Percentiles rank a stretch among this genome's conserved stretches.
phyloP scores from a whole-genome alignment of 208 protist genomes.

The Strigomonas oncopelti region DNA sequence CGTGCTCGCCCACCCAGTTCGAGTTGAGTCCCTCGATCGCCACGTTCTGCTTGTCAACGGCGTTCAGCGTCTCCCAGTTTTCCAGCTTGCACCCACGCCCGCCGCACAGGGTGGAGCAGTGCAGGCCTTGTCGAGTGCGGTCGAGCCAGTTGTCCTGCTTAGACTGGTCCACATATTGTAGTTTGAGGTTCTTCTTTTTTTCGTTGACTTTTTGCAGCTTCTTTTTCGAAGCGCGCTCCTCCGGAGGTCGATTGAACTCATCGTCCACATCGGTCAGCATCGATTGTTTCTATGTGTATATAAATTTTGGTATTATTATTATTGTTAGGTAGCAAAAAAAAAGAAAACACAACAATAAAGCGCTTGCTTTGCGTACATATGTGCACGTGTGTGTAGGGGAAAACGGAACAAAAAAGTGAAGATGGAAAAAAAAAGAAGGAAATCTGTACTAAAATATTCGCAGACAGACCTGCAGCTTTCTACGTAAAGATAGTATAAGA shows the following conservation, averaged over 20 bases:
- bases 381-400: conserved; percentile 1
- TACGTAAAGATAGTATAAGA: too few relatives aligned
- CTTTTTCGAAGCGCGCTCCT: conserved; percentile 30
- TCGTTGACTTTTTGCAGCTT: conserved; percentile 17
- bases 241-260: conserved; percentile 31
- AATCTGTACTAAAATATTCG: background rate
- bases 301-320: too few relatives aligned
- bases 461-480: too few relatives aligned
- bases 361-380: too few relatives aligned
- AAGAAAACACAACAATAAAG: background rate
- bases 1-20: conserved; percentile 80
- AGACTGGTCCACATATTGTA: conserved; percentile 64
- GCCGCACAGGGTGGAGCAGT: conserved; percentile 82
- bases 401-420: conserved; percentile 12
- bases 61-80: conserved; percentile 63
- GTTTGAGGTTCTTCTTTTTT: conserved; percentile 31
- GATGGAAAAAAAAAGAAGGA: conserved; percentile 1
- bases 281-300: too few relatives aligned
- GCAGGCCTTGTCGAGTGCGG: conserved; percentile 58
- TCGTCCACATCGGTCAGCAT: conserved; percentile 24
- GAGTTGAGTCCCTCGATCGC: conserved; percentile 87
- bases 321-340: too few relatives aligned
- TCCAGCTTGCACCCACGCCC: conserved; percentile 80
- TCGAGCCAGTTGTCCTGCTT: conserved; percentile 74
- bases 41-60: conserved; percentile 35